These are phyloP conservation scores for Circinella minor DNA, from an alignment of 371 early-diverging fungal species.

Conservation along the genomic window DNA sequence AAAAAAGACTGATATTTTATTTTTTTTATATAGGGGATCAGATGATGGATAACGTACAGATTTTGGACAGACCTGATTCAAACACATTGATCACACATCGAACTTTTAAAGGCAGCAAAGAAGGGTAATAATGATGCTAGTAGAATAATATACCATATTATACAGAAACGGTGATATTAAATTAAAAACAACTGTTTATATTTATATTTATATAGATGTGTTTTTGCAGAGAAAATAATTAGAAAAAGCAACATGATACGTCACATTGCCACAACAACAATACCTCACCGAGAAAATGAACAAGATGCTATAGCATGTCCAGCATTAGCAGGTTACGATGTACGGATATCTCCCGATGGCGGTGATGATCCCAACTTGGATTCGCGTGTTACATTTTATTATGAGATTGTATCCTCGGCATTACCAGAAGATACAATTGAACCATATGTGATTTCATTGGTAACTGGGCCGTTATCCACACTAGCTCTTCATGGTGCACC, in stretches of 20 bases:
- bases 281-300: neutral
- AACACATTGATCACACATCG: slow-evolving; percentile 11
- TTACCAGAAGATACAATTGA: slow-evolving; percentile 8
- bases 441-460: slow-evolving; percentile 15
- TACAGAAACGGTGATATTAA: neutral
- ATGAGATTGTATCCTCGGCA: slow-evolving; percentile 5
- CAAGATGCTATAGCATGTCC: neutral
- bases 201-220: neutral
- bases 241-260: slow-evolving; percentile 6
- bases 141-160: too few relatives aligned
- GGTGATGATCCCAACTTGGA: slow-evolving; percentile 19
- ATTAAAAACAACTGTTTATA: neutral
- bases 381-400: slow-evolving; percentile 26
- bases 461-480: slow-evolving; percentile 21
- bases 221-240: slow-evolving; percentile 14
- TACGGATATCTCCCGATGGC: slow-evolving; percentile 15
- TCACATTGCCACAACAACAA: slow-evolving; percentile 10
- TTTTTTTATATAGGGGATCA: slow-evolving; percentile 19
- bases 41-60: slow-evolving; percentile 12
- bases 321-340: slow-evolving; percentile 9
- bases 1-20: too few relatives aligned
- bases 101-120: slow-evolving; percentile 3
- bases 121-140: slow-evolving; percentile 1
- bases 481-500: slow-evolving; percentile 20
- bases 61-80: slow-evolving; percentile 1